These are phyloP conservation scores for Colletotrichum sp. DNA, from an alignment of 2,329 filamentous ascomycete genomes.

Conservation along the genomic window DNA sequence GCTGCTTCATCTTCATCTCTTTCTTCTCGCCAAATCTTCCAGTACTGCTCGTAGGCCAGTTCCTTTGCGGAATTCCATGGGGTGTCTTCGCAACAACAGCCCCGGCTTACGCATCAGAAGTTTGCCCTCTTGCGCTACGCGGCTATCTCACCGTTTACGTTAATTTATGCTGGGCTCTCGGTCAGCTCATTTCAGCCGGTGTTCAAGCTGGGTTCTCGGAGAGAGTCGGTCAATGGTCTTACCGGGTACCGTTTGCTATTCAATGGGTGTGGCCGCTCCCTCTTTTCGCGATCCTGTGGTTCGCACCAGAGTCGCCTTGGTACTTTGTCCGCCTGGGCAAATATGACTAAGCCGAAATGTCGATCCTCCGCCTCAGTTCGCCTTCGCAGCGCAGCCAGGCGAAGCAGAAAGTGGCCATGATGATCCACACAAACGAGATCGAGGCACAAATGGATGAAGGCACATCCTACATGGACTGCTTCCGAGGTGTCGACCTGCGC, in stretches of 20 bases:
- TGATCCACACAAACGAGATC: slow-evolving; percentile 25
- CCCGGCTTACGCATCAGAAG: slow-evolving; percentile 52
- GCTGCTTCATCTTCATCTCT: slow-evolving; percentile 48
- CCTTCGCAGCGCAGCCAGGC: background rate
- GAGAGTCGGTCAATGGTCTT: slow-evolving; percentile 26
- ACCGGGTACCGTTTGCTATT: slow-evolving; percentile 29
- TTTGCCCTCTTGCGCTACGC: slow-evolving; percentile 41
- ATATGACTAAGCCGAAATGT: background rate
- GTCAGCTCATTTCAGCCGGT: slow-evolving; percentile 14
- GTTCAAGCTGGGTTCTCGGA: slow-evolving; percentile 34
- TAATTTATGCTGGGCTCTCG: background rate
- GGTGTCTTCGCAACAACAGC: slow-evolving; percentile 49
- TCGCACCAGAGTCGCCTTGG: slow-evolving; percentile 9
- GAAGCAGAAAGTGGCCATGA: slow-evolving; percentile 22
- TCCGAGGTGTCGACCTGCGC: slow-evolving; percentile 44
- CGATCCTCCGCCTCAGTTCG: background rate
- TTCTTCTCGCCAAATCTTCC: slow-evolving; percentile 47
- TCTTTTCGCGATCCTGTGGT: slow-evolving; percentile 1
- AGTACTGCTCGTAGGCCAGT: slow-evolving; percentile 45
- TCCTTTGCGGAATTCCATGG: slow-evolving; percentile 53
- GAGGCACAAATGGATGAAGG: slow-evolving; percentile 33
- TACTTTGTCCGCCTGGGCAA: background rate
- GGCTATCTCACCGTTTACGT: slow-evolving; percentile 35
- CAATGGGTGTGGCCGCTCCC: slow-evolving; percentile 28
- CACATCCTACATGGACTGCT: slow-evolving; percentile 47